A percentile compares a stretch with the other conserved stretches of the same genome.
Conservation (phyloP, 1,284 basidiomycete genomes). For the Ganoderma lucidum region DNA sequence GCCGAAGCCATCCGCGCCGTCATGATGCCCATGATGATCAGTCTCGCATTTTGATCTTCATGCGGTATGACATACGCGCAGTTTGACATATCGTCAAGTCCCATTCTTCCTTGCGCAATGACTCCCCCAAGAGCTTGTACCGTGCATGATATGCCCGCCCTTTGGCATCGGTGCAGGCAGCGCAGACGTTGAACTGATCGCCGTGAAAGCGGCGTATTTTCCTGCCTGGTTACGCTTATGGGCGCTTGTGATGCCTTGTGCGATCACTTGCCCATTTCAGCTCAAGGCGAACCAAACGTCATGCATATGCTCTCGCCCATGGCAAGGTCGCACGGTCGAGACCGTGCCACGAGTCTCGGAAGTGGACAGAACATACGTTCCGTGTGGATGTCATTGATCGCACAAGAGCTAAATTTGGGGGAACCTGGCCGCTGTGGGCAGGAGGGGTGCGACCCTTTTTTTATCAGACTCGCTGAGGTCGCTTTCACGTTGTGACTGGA, state of each 20-base stretch:
- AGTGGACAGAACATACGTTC: background rate
- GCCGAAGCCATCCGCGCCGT: slow-evolving; percentile 4
- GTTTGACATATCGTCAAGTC: background rate
- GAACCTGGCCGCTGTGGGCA: background rate
- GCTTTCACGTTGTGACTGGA: background rate
- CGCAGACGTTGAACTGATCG: background rate
- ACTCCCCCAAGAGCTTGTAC: background rate
- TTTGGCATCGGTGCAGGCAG: background rate
- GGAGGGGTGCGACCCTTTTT: background rate
- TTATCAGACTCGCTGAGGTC: background rate
- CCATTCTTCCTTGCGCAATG: background rate
- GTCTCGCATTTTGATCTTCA: slow-evolving; percentile 9
- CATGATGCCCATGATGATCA: slow-evolving; percentile 17
- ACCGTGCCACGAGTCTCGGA: background rate
- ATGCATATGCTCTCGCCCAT: background rate
- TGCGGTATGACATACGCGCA: background rate
- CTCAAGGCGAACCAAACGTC: background rate
- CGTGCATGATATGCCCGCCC: background rate
- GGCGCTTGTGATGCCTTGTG: slow-evolving; percentile 22
- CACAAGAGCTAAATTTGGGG: background rate
- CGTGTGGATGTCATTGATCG: background rate
- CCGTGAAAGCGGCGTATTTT: slow-evolving; percentile 2
- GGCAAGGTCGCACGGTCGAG: background rate
- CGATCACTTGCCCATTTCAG: background rate
- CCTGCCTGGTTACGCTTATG: slow-evolving; percentile 10